These are phyloP conservation scores for Teratosphaeria nubilosa DNA, from an alignment of 2,329 filamentous ascomycete species.

Conservation along the genomic window DNA sequence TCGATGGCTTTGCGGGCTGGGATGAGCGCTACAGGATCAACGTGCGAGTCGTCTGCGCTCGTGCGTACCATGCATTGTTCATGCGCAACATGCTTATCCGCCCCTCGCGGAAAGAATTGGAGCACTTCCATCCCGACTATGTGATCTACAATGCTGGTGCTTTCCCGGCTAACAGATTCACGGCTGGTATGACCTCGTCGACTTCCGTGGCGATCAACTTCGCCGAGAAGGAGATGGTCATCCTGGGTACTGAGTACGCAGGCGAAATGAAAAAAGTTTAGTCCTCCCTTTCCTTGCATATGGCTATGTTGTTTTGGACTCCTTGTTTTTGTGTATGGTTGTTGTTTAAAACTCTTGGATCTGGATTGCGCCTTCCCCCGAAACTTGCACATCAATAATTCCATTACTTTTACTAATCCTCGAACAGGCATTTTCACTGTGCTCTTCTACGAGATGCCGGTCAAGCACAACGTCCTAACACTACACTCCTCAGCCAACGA, in stretches of 20 bases:
- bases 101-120: slow-evolving; percentile 78
- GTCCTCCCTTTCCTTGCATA: too few species aligned
- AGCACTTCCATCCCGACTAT: slow-evolving; percentile 98
- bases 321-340: neutral
- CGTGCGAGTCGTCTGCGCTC: slow-evolving; percentile 94
- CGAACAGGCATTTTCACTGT: slow-evolving; percentile 82
- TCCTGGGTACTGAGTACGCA: slow-evolving; percentile 96
- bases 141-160: slow-evolving; percentile 98
- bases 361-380: neutral
- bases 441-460: slow-evolving; percentile 99
- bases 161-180: slow-evolving; percentile 97
- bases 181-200: slow-evolving; percentile 95
- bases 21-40: slow-evolving; percentile 96
- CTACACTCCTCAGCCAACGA: slow-evolving; percentile 98
- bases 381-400: neutral
- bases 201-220: slow-evolving; percentile 99
- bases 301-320: too few species aligned
- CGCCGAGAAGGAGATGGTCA: slow-evolving; percentile 99
- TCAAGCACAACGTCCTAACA: slow-evolving; percentile 98
- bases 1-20: slow-evolving; percentile 97
- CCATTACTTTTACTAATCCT: neutral
- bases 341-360: neutral
- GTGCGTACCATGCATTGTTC: slow-evolving; percentile 98
- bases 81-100: slow-evolving; percentile 99
- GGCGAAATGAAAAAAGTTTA: slow-evolving; percentile 39